A percentile compares a stretch with the other conserved stretches of the same genome.
Evolutionary conservation across 305 asterid genomes (phyloP).

Genomic region (Fraxinus albicans): DNA sequence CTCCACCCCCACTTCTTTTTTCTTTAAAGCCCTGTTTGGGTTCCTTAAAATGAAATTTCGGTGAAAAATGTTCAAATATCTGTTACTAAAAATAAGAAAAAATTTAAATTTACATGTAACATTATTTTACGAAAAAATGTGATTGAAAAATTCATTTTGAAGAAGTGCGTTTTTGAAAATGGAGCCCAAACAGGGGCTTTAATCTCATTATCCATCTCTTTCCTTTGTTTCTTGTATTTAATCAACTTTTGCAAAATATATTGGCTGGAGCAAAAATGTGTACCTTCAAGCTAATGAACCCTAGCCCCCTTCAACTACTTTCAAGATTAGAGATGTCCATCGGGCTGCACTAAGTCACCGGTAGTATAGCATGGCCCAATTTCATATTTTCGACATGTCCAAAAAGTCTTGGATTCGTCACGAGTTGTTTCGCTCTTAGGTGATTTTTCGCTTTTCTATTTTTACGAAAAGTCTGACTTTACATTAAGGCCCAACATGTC

Average conservation of each 20-base stretch:
- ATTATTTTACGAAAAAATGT: too few relatives aligned
- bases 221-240: slow-evolving; percentile 15
- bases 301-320: neutral
- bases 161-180: too few relatives aligned
- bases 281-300: neutral
- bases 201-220: slow-evolving; percentile 11
- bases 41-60: too few relatives aligned
- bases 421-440: neutral
- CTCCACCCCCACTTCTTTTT: slow-evolving; percentile 5
- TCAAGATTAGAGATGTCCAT: neutral
- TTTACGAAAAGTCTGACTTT: too few relatives aligned
- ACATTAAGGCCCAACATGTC: neutral
- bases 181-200: too few relatives aligned
- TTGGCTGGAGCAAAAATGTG: slow-evolving; percentile 4
- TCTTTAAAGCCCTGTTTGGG: neutral
- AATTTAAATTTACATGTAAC: too few relatives aligned
- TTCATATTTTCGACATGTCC: neutral
- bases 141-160: too few relatives aligned
- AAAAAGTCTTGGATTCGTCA: neutral
- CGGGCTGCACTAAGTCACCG: neutral
- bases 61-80: too few relatives aligned
- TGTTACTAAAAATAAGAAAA: too few relatives aligned
- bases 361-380: neutral
- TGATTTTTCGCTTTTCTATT: too few relatives aligned
- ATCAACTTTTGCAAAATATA: slow-evolving; percentile 1